These are phyloP conservation scores for Curvularia spicifera DNA, from an alignment of 2,329 filamentous ascomycete species.

Conservation along the genomic window DNA sequence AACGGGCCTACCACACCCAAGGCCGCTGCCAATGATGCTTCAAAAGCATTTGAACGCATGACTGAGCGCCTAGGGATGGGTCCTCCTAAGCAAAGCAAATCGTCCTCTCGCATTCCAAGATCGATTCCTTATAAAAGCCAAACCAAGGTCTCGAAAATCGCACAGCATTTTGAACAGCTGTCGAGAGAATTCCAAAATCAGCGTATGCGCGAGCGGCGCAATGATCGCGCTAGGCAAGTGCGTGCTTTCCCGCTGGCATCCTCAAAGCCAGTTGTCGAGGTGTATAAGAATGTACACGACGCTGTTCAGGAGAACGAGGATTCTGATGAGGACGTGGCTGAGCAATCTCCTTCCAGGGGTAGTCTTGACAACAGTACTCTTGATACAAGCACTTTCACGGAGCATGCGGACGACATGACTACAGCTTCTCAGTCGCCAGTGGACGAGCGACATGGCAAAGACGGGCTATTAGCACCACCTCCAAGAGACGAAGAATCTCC, in stretches of 20 bases:
- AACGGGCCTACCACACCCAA: conserved; percentile 32
- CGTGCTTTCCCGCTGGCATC: conserved; percentile 87
- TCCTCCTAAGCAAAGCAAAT: conserved; percentile 62
- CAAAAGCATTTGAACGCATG: conserved; percentile 68
- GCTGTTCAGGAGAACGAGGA: conserved; percentile 82
- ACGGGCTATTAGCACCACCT: conserved; percentile 19
- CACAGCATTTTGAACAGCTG: conserved; percentile 94
- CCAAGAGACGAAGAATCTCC: conserved; percentile 36
- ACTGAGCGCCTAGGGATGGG: conserved; percentile 70
- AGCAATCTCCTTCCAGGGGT: conserved; percentile 36
- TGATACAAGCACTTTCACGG: conserved; percentile 44
- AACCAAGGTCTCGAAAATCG: conserved; percentile 86
- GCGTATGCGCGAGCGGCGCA: conserved; percentile 82
- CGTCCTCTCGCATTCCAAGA: conserved; percentile 77
- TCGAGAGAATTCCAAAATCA: conserved; percentile 97
- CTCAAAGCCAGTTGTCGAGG: conserved; percentile 94
- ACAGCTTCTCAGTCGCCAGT: conserved; percentile 45
- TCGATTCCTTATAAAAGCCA: conserved; percentile 72
- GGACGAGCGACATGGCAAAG: conserved; percentile 36
- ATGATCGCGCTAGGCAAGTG: conserved; percentile 76
- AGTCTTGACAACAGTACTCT: conserved; percentile 49
- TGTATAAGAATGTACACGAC: conserved; percentile 92
- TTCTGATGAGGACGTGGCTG: conserved; percentile 65
- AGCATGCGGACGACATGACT: conserved; percentile 39
- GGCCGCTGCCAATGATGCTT: conserved; percentile 42